Evolutionary conservation across 768 basidiomycete species (phyloP).

Genomic region (Krasilnikovozyma curviuscula): DNA sequence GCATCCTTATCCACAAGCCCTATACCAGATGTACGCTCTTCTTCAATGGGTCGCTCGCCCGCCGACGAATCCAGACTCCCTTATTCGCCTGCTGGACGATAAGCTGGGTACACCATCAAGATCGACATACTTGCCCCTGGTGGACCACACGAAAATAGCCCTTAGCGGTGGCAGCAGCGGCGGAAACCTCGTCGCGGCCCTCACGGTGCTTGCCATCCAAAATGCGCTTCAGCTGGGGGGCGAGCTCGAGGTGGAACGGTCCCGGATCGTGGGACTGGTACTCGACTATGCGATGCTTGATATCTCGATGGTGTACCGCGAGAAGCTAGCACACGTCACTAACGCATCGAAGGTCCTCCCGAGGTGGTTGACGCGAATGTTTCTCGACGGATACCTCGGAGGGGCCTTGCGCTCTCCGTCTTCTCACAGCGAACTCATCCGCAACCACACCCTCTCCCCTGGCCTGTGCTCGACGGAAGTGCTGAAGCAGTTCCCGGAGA

Average conservation of each 20-base stretch:
- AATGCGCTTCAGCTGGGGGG: no score
- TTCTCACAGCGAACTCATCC: constrained; percentile 2
- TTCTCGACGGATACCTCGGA: constrained; percentile 10
- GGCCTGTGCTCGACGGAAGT: constrained; percentile 6
- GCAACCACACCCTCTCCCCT: no score
- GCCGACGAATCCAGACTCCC: no score
- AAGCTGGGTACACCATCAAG: constrained; percentile 1
- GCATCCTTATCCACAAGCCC: constrained; percentile 7
- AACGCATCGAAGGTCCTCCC: constrained; percentile 6
- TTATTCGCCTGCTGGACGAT: no score
- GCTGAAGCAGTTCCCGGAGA: constrained; percentile 5
- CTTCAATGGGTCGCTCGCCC: constrained; percentile 8
- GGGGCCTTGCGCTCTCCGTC: no score
- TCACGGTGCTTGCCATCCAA: constrained; percentile 1
- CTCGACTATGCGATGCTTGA: constrained; percentile 11
- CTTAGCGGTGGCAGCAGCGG: constrained; percentile 8
- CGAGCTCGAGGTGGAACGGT: no score
- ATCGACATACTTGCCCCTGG: constrained; percentile 1
- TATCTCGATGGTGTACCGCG: constrained; percentile 6
- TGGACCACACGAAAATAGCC: constrained; percentile 9
- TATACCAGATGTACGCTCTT: constrained; percentile 8
- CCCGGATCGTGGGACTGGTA: constrained; percentile 4
- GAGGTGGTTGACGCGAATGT: constrained; percentile 9
- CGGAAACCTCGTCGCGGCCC: constrained; percentile 7
- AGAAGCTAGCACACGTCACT: constrained; percentile 5